Conservation (phyloP, 768 basidiomycete species). For the Pleurotus ostreatus region DNA sequence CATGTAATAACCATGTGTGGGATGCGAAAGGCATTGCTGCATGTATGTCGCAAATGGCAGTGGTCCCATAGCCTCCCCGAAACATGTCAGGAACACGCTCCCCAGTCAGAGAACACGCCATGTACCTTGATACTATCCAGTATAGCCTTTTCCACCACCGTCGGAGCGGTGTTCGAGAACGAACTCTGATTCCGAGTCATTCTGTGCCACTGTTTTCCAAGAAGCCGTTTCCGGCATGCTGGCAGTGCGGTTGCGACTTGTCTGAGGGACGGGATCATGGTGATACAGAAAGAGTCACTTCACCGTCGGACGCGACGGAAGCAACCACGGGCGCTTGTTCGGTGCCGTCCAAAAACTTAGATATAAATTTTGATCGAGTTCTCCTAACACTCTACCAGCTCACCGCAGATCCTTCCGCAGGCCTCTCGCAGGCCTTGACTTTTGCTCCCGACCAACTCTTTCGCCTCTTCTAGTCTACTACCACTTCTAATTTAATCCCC, state of each 20-base stretch:
- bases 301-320: too few species aligned
- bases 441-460: constrained; percentile 1
- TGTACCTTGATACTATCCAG: constrained; percentile 69
- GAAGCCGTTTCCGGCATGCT: too few species aligned
- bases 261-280: too few species aligned
- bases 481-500: neutral
- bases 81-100: neutral
- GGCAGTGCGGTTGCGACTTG: too few species aligned
- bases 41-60: constrained; percentile 88
- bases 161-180: constrained; percentile 14
- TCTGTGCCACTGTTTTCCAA: too few species aligned
- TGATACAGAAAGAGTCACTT: too few species aligned
- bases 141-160: constrained; percentile 61
- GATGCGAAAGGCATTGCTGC: constrained; percentile 87
- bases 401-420: neutral
- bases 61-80: constrained; percentile 76
- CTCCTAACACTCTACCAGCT: neutral
- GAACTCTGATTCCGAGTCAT: constrained; percentile 4
- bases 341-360: neutral
- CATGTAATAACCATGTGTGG: constrained; percentile 91
- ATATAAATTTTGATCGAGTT: neutral
- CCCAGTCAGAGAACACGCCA: neutral
- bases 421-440: neutral
- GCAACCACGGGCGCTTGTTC: too few species aligned
- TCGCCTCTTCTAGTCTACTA: neutral